Evolutionary conservation across 306 rosid species (phyloP), one percentile per base, ranked within the genome.

Genomic region (Vigna hirtella): DNA sequence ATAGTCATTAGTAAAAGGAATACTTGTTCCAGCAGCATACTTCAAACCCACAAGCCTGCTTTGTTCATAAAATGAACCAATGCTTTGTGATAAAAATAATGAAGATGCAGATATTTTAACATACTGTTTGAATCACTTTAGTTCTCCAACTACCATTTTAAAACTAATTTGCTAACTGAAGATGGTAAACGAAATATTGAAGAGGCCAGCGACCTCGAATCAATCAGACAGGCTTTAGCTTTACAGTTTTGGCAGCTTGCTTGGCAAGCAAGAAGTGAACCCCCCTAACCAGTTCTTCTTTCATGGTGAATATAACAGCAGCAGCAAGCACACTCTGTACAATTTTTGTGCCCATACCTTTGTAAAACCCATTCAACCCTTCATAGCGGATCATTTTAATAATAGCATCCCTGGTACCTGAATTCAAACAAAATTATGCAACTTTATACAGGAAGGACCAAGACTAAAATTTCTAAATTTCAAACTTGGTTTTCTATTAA

Each of bases 271-370:
- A 82, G 83, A 83, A 81, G 47, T 93, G 96, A 40, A 77, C 77
- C 40, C 88, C 88, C 66, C 24, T 83, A 70, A 91, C 96, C 30
- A 92, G 93, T 87, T 95, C 98, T 88, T 95, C 99, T 90, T 92
- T 95, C 58, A 93, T 83, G 97, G 88, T 93, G 85, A 95, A 95
- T 63, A 95, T 85, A 80, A 95, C 94, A 38, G 99, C 96, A 49
- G 98, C 99, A n/a, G 98, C 99, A 43, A 95, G 89, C 48, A 95
- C 99, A 72, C 99, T 93, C 58, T 92, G 97, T 49, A 83, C 93
- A 58, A 95, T 88, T 88, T 93, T 95, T 43, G 98, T 93, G 77
- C 93, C 83, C 96, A 95, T 95, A 30, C 99, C 99, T 82, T 91
- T 93, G 93, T 92, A 95, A 78, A 95, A 95, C 55, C 96, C 98